Conservation (phyloP, 441 rosid genomes). For the Erodium texanum region DNA sequence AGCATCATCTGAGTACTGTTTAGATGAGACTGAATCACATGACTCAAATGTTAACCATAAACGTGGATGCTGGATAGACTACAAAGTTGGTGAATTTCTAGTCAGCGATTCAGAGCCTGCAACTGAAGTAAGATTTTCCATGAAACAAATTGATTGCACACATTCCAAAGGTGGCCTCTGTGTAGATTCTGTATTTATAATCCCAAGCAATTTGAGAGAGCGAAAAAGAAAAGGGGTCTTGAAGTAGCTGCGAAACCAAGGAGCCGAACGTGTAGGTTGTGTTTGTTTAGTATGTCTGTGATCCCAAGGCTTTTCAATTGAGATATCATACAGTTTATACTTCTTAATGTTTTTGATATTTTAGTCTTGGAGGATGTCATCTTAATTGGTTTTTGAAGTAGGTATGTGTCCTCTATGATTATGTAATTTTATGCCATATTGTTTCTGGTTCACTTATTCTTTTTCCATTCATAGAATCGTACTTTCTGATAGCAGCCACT, state of each 20-base stretch:
- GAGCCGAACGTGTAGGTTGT: neutral
- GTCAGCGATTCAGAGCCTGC: slow-evolving; percentile 24
- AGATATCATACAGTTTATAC: slow-evolving; percentile 31
- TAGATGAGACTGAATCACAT: slow-evolving; percentile 35
- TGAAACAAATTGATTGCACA: slow-evolving; percentile 77
- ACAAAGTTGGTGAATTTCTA: slow-evolving; percentile 57
- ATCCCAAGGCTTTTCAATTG: slow-evolving; percentile 20
- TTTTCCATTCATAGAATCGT: neutral
- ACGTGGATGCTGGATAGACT: slow-evolving; percentile 58
- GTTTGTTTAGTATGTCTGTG: slow-evolving; percentile 16
- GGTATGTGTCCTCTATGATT: slow-evolving; percentile 27
- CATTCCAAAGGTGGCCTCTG: slow-evolving; percentile 73
- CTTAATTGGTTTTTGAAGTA: slow-evolving; percentile 27
- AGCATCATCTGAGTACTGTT: slow-evolving; percentile 33
- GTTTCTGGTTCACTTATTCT: slow-evolving; percentile 29
- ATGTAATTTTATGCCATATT: slow-evolving; percentile 25
- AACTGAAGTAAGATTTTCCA: slow-evolving; percentile 45
- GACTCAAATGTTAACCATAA: slow-evolving; percentile 47
- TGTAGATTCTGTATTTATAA: slow-evolving; percentile 43
- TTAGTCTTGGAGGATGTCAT: slow-evolving; percentile 25
- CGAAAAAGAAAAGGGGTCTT: slow-evolving; percentile 32
- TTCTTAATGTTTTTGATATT: slow-evolving; percentile 23
- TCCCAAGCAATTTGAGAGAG: slow-evolving; percentile 29
- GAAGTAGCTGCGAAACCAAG: slow-evolving; percentile 25
- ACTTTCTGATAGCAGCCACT: neutral